A percentile compares a stretch with the other conserved stretches of the same genome.
Conservation (phyloP, 495 filamentous ascomycete species). For the Ascobolus immersus region DNA sequence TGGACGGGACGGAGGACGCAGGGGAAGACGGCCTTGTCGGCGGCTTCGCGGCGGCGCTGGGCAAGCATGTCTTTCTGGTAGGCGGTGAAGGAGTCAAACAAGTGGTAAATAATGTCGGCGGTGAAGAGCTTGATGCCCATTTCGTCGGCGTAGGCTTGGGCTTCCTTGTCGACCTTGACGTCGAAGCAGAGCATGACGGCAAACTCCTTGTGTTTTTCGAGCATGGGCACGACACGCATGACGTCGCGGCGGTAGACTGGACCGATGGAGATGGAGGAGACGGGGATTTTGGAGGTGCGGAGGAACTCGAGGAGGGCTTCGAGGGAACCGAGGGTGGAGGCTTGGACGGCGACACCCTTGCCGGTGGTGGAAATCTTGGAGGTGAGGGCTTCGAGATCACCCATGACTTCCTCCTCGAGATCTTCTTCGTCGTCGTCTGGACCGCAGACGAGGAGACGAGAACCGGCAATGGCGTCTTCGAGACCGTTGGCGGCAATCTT, state of each 20-base stretch:
- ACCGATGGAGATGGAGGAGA: slow-evolving; percentile 90
- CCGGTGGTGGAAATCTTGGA: slow-evolving; percentile 71
- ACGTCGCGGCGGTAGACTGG: slow-evolving; percentile 97
- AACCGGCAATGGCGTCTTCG: slow-evolving; percentile 90
- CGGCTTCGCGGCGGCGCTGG: slow-evolving; percentile 85
- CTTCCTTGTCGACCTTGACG: slow-evolving; percentile 97
- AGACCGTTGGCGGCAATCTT: slow-evolving; percentile 95
- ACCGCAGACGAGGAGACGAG: slow-evolving; percentile 75
- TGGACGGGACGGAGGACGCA: slow-evolving; percentile 71
- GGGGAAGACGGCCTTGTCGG: slow-evolving; percentile 87
- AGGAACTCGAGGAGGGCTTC: slow-evolving; percentile 95
- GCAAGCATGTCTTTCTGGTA: slow-evolving; percentile 69
- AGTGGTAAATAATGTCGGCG: slow-evolving; percentile 95
- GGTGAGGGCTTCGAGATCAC: slow-evolving; percentile 75
- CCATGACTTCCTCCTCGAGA: slow-evolving; percentile 86
- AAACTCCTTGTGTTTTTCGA: slow-evolving; percentile 73
- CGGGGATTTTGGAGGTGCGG: slow-evolving; percentile 78
- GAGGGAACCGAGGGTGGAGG: slow-evolving; percentile 87
- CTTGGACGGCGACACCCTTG: slow-evolving; percentile 87
- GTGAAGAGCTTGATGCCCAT: slow-evolving; percentile 96
- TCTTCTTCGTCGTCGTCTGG: slow-evolving; percentile 92
- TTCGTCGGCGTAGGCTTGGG: slow-evolving; percentile 69
- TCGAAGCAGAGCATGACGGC: slow-evolving; percentile 99
- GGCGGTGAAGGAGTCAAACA: slow-evolving; percentile 89
- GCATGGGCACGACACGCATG: slow-evolving; percentile 85